These are phyloP conservation scores for Heterobasidion parviporum DNA, from an alignment of 1,284 basidiomycete species.

Conservation along the genomic window DNA sequence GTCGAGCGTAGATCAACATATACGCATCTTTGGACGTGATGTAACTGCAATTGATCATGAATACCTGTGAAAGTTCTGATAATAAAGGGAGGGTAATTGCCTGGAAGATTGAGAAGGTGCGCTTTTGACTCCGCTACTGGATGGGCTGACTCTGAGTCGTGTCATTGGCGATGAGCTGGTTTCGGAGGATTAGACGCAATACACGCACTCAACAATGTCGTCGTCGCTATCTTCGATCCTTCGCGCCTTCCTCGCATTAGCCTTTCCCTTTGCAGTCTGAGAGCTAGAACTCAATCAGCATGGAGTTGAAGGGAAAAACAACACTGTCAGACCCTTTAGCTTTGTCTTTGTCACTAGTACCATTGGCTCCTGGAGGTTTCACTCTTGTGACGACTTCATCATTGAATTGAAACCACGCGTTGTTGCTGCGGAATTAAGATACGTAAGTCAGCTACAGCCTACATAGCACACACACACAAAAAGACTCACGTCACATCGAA, in stretches of 20 bases:
- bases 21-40: constrained; percentile 77
- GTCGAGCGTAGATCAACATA: constrained; percentile 81
- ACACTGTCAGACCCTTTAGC: constrained; percentile 10
- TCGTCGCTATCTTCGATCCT: constrained; percentile 58
- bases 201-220: constrained; percentile 33
- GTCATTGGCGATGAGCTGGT: not conserved
- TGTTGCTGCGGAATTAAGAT: constrained; percentile 32
- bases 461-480: not conserved
- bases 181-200: too few species aligned
- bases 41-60: constrained; percentile 10
- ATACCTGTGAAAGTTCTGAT: not conserved
- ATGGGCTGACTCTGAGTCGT: not conserved
- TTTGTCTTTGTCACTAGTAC: constrained; percentile 10
- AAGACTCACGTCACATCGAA: constrained; percentile 61
- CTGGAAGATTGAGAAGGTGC: constrained; percentile 4
- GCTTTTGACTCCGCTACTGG: not conserved
- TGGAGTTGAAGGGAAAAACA: not conserved
- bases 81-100: constrained; percentile 7
- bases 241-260: constrained; percentile 29
- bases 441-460: not conserved
- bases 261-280: constrained; percentile 11
- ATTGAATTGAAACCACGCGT: constrained; percentile 86
- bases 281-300: not conserved
- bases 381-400: constrained; percentile 72
- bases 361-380: constrained; percentile 40